Percentiles rank a stretch among this genome's conserved stretches.
Conservation (phyloP, 345 rosid genomes). For the Eucalyptus sp. region DNA sequence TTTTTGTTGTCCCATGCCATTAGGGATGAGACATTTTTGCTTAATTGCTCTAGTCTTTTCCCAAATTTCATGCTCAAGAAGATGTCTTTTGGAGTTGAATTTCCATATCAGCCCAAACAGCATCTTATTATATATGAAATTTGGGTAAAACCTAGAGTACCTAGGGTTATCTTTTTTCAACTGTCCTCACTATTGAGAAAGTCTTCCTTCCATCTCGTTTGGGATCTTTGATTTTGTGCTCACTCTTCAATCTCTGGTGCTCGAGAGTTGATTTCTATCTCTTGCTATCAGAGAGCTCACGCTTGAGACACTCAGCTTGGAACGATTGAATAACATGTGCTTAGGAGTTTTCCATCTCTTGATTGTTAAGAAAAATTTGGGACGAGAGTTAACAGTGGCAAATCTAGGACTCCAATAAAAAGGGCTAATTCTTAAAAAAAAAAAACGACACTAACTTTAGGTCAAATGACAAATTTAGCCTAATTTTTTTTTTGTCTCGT, state of each 20-base stretch:
- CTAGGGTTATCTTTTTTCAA: not conserved
- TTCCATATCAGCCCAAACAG: not conserved
- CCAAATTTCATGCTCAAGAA: not conserved
- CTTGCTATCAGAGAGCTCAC: not conserved
- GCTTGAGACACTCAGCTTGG: not conserved
- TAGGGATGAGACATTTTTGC: not conserved
- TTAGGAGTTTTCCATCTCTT: not conserved
- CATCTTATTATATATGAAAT: not conserved
- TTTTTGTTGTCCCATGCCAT: too few species aligned
- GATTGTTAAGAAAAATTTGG: not conserved
- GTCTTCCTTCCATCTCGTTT: not conserved
- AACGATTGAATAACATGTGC: not conserved
- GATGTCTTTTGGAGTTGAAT: not conserved
- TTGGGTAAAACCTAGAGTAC: too few species aligned
- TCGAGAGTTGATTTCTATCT: not conserved
- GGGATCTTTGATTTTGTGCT: not conserved
- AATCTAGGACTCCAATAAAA: too few species aligned
- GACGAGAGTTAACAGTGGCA: not conserved
- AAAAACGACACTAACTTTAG: too few species aligned
- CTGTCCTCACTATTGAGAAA: too few species aligned
- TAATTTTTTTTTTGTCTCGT: rapidly evolving
- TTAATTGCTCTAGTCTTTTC: not conserved
- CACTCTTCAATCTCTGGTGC: not conserved
- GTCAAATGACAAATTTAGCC: too few species aligned
- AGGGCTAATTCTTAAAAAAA: too few species aligned